Evolutionary conservation across 73 alveolate species (phyloP).

Genomic region (Blepharisma stoltei): DNA sequence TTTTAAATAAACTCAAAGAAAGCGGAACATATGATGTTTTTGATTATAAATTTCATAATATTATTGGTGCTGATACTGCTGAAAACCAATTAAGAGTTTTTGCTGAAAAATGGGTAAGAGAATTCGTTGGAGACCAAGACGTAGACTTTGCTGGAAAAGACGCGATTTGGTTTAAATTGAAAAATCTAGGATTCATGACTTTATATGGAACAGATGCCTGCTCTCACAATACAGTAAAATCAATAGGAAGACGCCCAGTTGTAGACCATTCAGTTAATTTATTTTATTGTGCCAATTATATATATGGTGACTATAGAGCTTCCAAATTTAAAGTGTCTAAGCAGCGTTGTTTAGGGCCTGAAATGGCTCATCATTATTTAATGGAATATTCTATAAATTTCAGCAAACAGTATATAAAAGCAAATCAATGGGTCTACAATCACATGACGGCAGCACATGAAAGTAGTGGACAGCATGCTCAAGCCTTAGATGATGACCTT

Average conservation of each 20-base stretch:
- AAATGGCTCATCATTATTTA: constrained; percentile 22
- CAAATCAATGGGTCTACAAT: constrained; percentile 9
- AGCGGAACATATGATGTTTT: not conserved
- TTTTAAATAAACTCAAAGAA: not conserved
- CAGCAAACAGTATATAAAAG: not conserved
- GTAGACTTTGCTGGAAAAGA: not conserved
- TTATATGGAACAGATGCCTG: constrained; percentile 25
- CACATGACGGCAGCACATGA: constrained; percentile 27
- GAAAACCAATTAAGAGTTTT: constrained; percentile 6
- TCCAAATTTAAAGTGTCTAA: not conserved
- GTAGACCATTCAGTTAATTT: constrained; percentile 2
- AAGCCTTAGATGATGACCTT: not conserved
- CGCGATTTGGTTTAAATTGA: constrained; percentile 4
- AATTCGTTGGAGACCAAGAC: not conserved
- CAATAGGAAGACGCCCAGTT: constrained; percentile 11
- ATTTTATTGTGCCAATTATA: not conserved
- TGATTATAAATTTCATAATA: constrained; percentile 19
- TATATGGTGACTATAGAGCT: constrained; percentile 4
- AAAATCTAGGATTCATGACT: not conserved
- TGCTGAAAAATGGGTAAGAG: constrained; percentile 18
- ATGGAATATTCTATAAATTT: not conserved
- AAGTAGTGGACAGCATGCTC: constrained; percentile 23
- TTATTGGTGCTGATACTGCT: constrained; percentile 10
- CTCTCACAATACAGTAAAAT: not conserved
- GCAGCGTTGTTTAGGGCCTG: constrained; percentile 4